A percentile compares a stretch with the other conserved stretches of the same genome.
These are phyloP conservation scores for Flaveria trinervia DNA, from an alignment of 129 eudicot genomes.

Conservation along the genomic window DNA sequence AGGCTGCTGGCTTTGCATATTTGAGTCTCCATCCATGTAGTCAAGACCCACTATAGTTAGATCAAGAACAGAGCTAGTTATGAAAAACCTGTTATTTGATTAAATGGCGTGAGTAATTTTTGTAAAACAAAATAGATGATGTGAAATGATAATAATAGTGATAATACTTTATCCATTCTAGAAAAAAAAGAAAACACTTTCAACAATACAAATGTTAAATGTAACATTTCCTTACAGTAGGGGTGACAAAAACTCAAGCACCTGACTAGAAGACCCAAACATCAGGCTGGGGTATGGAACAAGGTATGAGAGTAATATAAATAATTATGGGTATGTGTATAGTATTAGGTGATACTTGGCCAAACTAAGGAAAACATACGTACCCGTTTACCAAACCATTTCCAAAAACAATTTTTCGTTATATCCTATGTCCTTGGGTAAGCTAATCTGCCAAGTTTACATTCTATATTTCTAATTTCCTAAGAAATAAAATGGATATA, in stretches of 20 bases:
- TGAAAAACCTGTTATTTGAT: slow-evolving; percentile 70
- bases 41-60: slow-evolving; percentile 93
- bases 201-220: background rate
- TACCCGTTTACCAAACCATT: background rate
- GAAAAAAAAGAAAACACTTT: background rate
- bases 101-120: slow-evolving; percentile 18
- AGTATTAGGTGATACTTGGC: background rate
- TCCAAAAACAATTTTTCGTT: background rate
- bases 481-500: background rate
- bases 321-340: background rate
- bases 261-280: background rate
- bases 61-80: slow-evolving; percentile 94
- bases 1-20: slow-evolving; percentile 52
- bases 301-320: no score
- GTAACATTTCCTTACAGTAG: background rate
- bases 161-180: background rate
- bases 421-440: no score
- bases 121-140: slow-evolving; percentile 14
- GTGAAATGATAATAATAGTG: background rate
- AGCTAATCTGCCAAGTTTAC: background rate
- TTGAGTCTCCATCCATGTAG: slow-evolving; percentile 67
- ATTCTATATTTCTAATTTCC: background rate
- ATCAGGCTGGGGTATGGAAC: background rate
- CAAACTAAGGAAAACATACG: background rate
- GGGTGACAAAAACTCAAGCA: background rate